These are phyloP conservation scores for Agarophyton chilense DNA, from an alignment of 23 red algal genomes.

Conservation along the genomic window DNA sequence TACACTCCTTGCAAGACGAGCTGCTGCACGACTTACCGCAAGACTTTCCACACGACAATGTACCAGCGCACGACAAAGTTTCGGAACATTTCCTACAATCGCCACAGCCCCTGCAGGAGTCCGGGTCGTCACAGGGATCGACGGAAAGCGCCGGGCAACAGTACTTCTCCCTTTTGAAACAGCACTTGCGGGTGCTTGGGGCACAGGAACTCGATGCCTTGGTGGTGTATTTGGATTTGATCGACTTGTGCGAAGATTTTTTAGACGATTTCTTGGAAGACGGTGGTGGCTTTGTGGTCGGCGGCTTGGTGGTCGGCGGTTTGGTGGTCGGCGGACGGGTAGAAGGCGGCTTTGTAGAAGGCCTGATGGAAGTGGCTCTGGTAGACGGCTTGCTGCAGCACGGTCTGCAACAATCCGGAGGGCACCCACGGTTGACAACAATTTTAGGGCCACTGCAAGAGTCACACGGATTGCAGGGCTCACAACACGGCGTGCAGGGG, in stretches of 20 bases:
- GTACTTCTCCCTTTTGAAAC: slow-evolving; percentile 36
- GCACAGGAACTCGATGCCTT: neutral
- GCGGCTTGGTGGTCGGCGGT: slow-evolving; percentile 7
- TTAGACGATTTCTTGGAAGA: neutral
- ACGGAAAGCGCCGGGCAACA: slow-evolving; percentile 14
- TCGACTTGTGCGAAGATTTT: neutral
- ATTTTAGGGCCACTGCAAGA: slow-evolving; percentile 29
- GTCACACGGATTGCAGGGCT: slow-evolving; percentile 3
- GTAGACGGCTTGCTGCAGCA: slow-evolving; percentile 39
- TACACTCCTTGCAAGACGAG: slow-evolving; percentile 28
- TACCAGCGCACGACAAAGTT: neutral
- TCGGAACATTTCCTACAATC: slow-evolving; percentile 39
- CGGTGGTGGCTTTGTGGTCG: neutral
- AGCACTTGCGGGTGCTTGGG: slow-evolving; percentile 16
- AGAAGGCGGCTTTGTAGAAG: slow-evolving; percentile 1
- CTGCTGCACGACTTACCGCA: neutral
- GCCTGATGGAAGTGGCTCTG: slow-evolving; percentile 28
- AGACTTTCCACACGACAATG: slow-evolving; percentile 23
- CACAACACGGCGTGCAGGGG: slow-evolving; percentile 10
- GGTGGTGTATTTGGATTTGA: neutral
- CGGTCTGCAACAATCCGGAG: neutral
- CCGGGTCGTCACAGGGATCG: neutral
- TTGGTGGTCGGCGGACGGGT: slow-evolving; percentile 17
- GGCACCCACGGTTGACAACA: slow-evolving; percentile 5
- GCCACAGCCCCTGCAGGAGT: neutral